These are phyloP conservation scores for Phalaenopsis equestris DNA, from an alignment of 106 monocot species.

Conservation along the genomic window DNA sequence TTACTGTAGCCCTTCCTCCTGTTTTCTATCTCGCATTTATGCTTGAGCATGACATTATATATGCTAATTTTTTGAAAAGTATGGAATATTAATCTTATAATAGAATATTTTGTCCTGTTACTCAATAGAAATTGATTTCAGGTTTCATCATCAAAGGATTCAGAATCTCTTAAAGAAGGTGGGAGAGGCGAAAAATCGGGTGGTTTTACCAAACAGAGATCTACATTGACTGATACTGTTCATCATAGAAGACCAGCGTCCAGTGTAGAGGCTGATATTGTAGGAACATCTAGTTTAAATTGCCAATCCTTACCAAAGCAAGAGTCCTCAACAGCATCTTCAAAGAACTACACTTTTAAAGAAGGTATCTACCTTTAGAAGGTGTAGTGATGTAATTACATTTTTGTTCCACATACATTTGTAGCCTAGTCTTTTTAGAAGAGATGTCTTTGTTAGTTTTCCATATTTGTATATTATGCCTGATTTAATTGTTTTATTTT, in stretches of 20 bases:
- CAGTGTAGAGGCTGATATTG: slow-evolving; percentile 74
- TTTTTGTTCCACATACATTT: background rate
- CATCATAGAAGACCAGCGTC: slow-evolving; percentile 64
- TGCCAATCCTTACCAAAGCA: slow-evolving; percentile 65
- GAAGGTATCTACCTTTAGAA: slow-evolving; percentile 47
- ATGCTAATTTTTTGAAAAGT: background rate
- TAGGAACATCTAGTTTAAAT: slow-evolving; percentile 61
- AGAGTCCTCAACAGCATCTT: slow-evolving; percentile 72
- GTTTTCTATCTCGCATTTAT: background rate
- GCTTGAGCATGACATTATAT: background rate
- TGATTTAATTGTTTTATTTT: background rate
- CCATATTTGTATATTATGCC: background rate
- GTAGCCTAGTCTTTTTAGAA: background rate
- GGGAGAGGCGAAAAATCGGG: slow-evolving; percentile 41
- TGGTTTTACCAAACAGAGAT: slow-evolving; percentile 41
- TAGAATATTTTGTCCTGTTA: background rate
- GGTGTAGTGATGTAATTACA: background rate
- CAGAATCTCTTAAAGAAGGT: slow-evolving; percentile 61
- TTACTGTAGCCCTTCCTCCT: background rate
- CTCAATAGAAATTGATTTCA: slow-evolving; percentile 6
- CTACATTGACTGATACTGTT: slow-evolving; percentile 26
- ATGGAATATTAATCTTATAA: background rate
- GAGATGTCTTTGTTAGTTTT: background rate
- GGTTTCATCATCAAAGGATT: slow-evolving; percentile 52
- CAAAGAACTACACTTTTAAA: slow-evolving; percentile 74